Evolutionary conservation across 371 early-diverging fungal species (phyloP).

Genomic region (Saksenaea vasiformis): DNA sequence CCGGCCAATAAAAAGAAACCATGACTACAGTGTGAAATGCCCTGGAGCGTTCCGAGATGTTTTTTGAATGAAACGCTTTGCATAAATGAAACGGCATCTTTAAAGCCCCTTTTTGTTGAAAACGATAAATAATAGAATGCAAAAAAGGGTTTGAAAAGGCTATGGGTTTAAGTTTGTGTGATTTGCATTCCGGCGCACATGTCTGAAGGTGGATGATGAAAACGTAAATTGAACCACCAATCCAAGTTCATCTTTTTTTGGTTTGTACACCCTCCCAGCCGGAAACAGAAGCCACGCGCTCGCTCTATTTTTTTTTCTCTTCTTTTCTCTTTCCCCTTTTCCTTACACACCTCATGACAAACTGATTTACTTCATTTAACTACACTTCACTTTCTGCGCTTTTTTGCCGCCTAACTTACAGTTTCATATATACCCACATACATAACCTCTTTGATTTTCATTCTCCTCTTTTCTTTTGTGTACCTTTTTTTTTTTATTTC

Average conservation of each 20-base stretch:
- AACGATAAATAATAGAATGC: too few species aligned
- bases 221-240: constrained; percentile 3
- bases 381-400: constrained; percentile 1
- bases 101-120: neutral
- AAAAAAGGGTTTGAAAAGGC: neutral
- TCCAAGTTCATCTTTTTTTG: constrained; percentile 6
- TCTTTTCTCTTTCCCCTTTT: neutral
- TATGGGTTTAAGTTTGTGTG: neutral
- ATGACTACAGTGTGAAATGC: neutral
- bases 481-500: constrained; percentile 5
- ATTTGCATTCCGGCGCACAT: constrained; percentile 5
- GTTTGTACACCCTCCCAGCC: constrained; percentile 3
- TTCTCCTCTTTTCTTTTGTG: constrained; percentile 11
- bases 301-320: constrained; percentile 12
- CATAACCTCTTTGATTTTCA: too few species aligned
- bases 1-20: neutral
- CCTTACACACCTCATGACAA: constrained; percentile 1
- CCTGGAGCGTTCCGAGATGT: neutral
- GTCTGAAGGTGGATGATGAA: constrained; percentile 1
- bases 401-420: constrained; percentile 1
- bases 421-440: neutral
- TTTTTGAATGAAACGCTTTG: neutral
- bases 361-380: constrained; percentile 1
- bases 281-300: constrained; percentile 10
- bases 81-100: neutral